These are phyloP conservation scores for Aureobasidium namibiae DNA, from an alignment of 2,329 filamentous ascomycete genomes.

Conservation along the genomic window DNA sequence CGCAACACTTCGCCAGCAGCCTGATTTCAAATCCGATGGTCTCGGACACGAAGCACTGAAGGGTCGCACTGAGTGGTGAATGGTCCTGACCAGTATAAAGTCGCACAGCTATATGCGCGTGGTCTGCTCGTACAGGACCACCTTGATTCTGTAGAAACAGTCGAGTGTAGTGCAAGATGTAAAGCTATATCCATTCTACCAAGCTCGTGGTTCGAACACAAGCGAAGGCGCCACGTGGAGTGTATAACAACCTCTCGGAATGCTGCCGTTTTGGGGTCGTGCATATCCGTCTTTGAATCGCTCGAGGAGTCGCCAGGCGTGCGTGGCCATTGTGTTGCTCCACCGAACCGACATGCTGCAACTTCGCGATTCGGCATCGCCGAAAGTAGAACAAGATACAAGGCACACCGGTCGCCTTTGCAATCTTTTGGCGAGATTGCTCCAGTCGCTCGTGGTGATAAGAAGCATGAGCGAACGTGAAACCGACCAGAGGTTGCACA, in stretches of 20 bases:
- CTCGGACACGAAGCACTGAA: neutral
- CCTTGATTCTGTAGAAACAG: neutral
- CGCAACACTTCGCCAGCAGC: constrained; percentile 1
- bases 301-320: neutral
- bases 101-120: constrained; percentile 4
- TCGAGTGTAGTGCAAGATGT: neutral
- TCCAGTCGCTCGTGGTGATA: neutral
- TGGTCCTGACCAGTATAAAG: neutral
- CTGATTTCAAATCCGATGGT: neutral
- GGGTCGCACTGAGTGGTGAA: constrained; percentile 10
- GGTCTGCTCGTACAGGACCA: constrained; percentile 5
- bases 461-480: neutral
- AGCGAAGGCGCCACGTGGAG: neutral
- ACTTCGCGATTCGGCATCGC: neutral
- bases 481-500: neutral
- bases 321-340: neutral
- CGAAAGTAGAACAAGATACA: neutral
- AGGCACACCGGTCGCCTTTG: neutral
- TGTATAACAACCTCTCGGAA: constrained; percentile 5
- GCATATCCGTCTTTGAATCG: neutral
- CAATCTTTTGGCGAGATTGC: neutral
- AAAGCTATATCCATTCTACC: neutral
- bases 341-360: neutral
- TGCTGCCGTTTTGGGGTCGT: neutral
- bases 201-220: neutral